Conservation (phyloP, 768 basidiomycete species). For the Boletus tylopilopsis region DNA sequence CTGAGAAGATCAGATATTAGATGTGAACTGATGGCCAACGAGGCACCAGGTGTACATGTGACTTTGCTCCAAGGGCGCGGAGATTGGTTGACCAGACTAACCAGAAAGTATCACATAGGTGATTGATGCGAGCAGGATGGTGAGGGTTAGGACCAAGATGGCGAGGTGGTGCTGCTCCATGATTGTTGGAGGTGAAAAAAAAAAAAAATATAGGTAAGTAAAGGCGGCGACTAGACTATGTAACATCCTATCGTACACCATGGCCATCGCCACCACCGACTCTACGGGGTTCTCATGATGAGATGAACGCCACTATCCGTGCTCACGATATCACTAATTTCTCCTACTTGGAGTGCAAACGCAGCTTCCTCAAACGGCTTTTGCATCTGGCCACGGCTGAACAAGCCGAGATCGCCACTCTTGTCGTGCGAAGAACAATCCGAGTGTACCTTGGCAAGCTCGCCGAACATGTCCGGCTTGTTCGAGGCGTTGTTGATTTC, state of each 20-base stretch:
- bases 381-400: constrained; percentile 90
- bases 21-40: constrained; percentile 2
- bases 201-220: no score
- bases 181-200: background rate
- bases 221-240: background rate
- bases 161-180: constrained; percentile 3
- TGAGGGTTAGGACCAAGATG: constrained; percentile 6
- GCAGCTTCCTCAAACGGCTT: constrained; percentile 93
- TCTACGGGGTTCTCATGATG: constrained; percentile 89
- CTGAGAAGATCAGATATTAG: constrained; percentile 16
- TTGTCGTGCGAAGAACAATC: constrained; percentile 87
- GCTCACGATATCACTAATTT: constrained; percentile 78
- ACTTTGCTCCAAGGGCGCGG: background rate
- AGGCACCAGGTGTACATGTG: background rate
- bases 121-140: constrained; percentile 10
- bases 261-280: no score
- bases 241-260: no score
- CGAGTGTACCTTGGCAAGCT: constrained; percentile 72
- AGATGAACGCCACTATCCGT: constrained; percentile 96
- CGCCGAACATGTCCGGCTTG: constrained; percentile 61
- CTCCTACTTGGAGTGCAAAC: constrained; percentile 63
- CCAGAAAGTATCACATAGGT: constrained; percentile 15
- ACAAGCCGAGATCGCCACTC: constrained; percentile 86
- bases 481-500: constrained; percentile 47
- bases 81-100: constrained; percentile 10